These are phyloP conservation scores for Aspergillus egyptiacus DNA, from an alignment of 495 filamentous ascomycete genomes.

Conservation along the genomic window DNA sequence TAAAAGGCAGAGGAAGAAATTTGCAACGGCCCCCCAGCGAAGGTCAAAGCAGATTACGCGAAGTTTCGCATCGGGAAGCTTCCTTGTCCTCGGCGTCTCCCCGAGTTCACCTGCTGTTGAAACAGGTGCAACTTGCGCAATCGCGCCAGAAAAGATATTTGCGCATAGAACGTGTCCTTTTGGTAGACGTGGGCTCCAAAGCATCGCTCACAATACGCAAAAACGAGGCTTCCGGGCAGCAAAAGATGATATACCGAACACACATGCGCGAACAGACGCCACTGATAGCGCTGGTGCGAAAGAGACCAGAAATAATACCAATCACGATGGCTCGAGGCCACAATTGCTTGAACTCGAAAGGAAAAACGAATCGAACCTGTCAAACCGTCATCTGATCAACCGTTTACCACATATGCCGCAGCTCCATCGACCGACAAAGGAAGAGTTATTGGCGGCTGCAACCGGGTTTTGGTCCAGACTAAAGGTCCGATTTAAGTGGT, in stretches of 20 bases:
- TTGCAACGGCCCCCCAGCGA: conserved; percentile 13
- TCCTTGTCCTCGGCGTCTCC: conserved; percentile 32
- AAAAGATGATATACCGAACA: conserved; percentile 16
- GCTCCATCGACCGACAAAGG: conserved; percentile 81
- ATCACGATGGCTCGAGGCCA: neutral
- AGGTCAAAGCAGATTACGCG: conserved; percentile 27
- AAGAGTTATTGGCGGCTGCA: conserved; percentile 86
- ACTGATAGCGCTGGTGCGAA: conserved; percentile 1
- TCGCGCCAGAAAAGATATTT: conserved; percentile 27
- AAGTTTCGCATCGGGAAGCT: conserved; percentile 37
- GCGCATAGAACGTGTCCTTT: conserved; percentile 18
- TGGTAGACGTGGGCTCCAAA: conserved; percentile 12
- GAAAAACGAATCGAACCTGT: conserved; percentile 11
- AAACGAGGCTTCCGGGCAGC: conserved; percentile 34
- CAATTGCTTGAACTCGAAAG: conserved; percentile 7
- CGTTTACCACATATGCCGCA: conserved; percentile 65
- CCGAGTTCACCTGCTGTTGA: conserved; percentile 32
- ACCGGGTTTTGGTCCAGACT: conserved; percentile 90
- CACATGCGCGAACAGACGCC: conserved; percentile 7
- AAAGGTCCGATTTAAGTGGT: conserved; percentile 93
- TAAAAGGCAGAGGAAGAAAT: conserved; percentile 18
- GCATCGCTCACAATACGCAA: conserved; percentile 19
- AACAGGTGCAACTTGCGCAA: conserved; percentile 30
- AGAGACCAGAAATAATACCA: conserved; percentile 8
- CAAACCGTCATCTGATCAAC: conserved; percentile 48